Evolutionary conservation across 345 rosid genomes (phyloP), one percentile per base, ranked within the genome.

Genomic region (Populus nigra): DNA sequence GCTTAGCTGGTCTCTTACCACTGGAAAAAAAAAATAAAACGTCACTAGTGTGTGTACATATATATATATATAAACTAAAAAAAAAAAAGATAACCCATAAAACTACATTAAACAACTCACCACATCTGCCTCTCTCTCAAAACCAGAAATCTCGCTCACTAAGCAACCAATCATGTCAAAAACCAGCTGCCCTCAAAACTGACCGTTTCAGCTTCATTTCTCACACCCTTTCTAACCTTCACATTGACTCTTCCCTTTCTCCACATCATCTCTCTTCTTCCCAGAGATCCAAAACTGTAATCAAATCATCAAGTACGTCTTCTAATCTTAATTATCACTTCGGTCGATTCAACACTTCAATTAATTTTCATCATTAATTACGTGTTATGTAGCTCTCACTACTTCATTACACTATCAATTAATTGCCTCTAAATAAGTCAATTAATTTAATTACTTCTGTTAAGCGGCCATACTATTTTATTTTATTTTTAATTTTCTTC

Each of bases 131-230:
- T 16, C 10, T n/a, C 50, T 9, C 13, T 59, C 17, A 61, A 6
- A 15, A 7, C 65, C 27, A 61, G 65, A 61, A 61, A 25, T 20
- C 10, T 18, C 65, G 65, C 65, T 61, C 25, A 2, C 65, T 20
- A 1, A 61, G 27, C 65, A 61, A 9, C 65, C 65, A 61, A 41
- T 11, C 45, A 41, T 41, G 11, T 41, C 15, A 41, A 41, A 41
- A 41, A 41, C 45, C 45, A 41, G 45, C 11, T 41, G 29, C 65
- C 55, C 5, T 43, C 1, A 23, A 74, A 31, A 61, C 29, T 20
- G 25, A 68, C 25, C 36, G 13, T 47, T 76, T 68, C 68, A 23
- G 18, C 36, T 69, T 69, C 73, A 7, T 0, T 68, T 76, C 79
- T 69, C 29, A 25, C 17, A 47, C 6, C 39, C 45, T 62, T 41